These are phyloP conservation scores for Exophiala sideris DNA, from an alignment of 2,329 filamentous ascomycete genomes.

Conservation along the genomic window DNA sequence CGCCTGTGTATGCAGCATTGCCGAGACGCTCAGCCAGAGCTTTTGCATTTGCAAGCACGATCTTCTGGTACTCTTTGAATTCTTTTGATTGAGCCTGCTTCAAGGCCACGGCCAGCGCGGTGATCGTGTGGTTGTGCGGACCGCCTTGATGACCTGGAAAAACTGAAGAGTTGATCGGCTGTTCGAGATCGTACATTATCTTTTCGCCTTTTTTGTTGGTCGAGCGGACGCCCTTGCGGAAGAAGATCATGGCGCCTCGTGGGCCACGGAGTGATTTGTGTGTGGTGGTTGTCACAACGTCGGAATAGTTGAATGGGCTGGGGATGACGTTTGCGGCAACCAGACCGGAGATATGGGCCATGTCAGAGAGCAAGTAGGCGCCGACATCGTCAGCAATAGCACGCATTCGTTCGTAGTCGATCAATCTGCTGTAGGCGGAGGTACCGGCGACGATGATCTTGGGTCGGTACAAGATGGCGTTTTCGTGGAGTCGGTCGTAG, in stretches of 20 bases:
- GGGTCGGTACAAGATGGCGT: constrained; percentile 83
- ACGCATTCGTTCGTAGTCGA: constrained; percentile 91
- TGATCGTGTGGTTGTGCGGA: constrained; percentile 98
- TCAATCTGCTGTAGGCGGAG: constrained; percentile 91
- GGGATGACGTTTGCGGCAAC: constrained; percentile 89
- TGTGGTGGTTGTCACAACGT: constrained; percentile 95
- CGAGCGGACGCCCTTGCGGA: constrained; percentile 82
- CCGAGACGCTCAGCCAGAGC: constrained; percentile 67
- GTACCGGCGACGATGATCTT: constrained; percentile 95
- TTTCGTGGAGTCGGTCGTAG: constrained; percentile 85
- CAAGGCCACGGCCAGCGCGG: constrained; percentile 86
- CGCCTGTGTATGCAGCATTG: constrained; percentile 66
- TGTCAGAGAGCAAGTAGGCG: constrained; percentile 90
- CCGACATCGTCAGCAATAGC: constrained; percentile 86
- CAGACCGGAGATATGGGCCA: constrained; percentile 95
- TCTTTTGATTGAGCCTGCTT: constrained; percentile 88
- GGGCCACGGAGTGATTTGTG: constrained; percentile 97
- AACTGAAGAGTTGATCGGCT: constrained; percentile 90
- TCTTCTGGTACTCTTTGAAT: constrained; percentile 88
- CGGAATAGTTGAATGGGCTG: constrained; percentile 81
- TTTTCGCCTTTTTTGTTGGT: constrained; percentile 85
- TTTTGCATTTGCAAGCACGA: constrained; percentile 87
- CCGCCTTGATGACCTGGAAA: constrained; percentile 98
- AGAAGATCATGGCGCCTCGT: constrained; percentile 97
- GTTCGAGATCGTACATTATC: constrained; percentile 84